Percentiles rank a stretch among this genome's conserved stretches.
phyloP scores from a whole-genome alignment of 2,329 filamentous ascomycete genomes.

The Colletotrichum tanaceti region DNA sequence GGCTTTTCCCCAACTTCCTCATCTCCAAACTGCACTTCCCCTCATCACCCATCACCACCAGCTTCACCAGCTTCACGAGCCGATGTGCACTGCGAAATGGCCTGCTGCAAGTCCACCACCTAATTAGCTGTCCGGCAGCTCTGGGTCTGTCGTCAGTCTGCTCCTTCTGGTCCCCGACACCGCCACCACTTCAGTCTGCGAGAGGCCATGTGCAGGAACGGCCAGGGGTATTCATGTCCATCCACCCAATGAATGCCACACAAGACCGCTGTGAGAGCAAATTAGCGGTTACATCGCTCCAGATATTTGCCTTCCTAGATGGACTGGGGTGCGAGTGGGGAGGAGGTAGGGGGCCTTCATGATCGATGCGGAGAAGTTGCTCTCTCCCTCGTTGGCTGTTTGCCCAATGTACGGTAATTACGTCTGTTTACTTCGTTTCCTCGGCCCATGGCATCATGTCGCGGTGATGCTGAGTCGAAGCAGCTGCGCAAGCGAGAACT shows the following conservation, averaged over 20 bases:
- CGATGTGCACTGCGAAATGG: constrained; percentile 13
- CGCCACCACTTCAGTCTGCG: constrained; percentile 4
- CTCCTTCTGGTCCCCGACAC: constrained; percentile 25
- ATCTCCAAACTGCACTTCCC: constrained; percentile 32
- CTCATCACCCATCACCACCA: constrained; percentile 29
- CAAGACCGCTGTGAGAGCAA: constrained; percentile 38
- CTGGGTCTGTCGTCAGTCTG: constrained; percentile 21
- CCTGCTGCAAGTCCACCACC: constrained; percentile 6
- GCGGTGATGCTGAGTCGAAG: constrained; percentile 4
- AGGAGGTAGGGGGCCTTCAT: neutral
- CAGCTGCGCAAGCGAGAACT: constrained; percentile 11
- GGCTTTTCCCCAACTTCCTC: constrained; percentile 28
- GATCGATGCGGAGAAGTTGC: constrained; percentile 39
- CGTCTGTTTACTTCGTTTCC: constrained; percentile 33
- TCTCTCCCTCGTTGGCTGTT: constrained; percentile 28
- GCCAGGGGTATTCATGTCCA: constrained; percentile 31
- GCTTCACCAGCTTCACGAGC: constrained; percentile 36
- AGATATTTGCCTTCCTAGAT: constrained; percentile 20
- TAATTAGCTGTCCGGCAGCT: constrained; percentile 16
- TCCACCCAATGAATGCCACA: constrained; percentile 35
- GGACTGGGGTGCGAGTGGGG: constrained; percentile 1
- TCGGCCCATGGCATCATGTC: constrained; percentile 32
- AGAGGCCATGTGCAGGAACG: constrained; percentile 27
- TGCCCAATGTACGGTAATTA: constrained; percentile 38
- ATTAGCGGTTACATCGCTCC: constrained; percentile 39